Base-by-base conservation (phyloP, 257 asterid genomes). In the Lavandula angustifolia region DNA sequence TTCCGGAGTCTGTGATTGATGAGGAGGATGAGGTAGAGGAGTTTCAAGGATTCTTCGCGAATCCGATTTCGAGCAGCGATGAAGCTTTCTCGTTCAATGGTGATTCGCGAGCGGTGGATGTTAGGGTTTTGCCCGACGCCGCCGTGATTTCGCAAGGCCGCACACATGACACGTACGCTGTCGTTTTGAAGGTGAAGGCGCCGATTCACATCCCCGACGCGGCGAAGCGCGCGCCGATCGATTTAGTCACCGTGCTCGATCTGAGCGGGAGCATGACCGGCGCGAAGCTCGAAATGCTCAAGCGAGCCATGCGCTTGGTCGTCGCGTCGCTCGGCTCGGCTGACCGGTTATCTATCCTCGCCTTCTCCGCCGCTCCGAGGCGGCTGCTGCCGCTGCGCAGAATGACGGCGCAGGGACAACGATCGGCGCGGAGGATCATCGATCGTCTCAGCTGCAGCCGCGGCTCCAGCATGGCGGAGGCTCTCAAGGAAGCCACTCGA, bases 221-320 rank as follows among this genome's bases (percentile, higher is more conserved):
- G 3, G 79, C 86, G 37, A 69, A 74, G 0, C 91, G 99, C 0
- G 97, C 99, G 42, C 95, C 99, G 38, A 84, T 89, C 27, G 99
- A 92, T 77, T 35, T 92, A 64, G 97, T 89, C 12, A 79, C 95
- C 3, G 97, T 92, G 18, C 85, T 92, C 14, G 96, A 92, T 41
- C 88, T 85, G 7, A 86, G 98, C 13, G 91, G 73, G 17, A 84
- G 85, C 55, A 92, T 92, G 99, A 69, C 73, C 8, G 96, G 97
- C 6, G 79, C 94, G 17, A 92, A 92, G 87, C 83, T 92, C 14
- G 91, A 89, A 67, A 87, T 89, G 99, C 71, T 89, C 35, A 89
- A 92, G 75, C 80, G 97, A 52, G 89, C 99, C 59, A 84, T 92
- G 94, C 84, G 88, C 1, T 51, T 92, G 46, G 97, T 92, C 44